Evolutionary conservation across 345 rosid genomes (phyloP).

Genomic region (Hibiscus trionum): DNA sequence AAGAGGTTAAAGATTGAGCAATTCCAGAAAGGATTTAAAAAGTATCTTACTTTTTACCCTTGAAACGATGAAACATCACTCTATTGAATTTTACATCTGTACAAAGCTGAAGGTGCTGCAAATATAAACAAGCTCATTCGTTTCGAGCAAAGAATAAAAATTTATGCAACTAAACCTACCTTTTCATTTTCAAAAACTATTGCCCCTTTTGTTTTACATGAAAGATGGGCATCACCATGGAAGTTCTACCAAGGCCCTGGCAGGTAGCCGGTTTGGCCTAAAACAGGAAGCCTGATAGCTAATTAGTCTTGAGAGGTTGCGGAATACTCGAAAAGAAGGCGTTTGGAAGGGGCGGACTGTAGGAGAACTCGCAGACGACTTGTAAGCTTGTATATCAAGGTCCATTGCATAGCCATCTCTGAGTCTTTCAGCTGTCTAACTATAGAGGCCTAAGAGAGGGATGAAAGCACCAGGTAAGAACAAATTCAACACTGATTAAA

Average conservation of each 20-base stretch:
- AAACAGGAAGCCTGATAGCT: not conserved
- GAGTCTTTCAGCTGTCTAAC: conserved; percentile 96
- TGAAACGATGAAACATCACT: not conserved
- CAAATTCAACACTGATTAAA: not conserved
- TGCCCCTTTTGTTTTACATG: not conserved
- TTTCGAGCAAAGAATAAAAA: conserved; percentile 36
- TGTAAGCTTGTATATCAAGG: conserved; percentile 84
- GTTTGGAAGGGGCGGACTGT: conserved; percentile 86
- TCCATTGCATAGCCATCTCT: conserved; percentile 97
- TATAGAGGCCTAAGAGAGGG: conserved; percentile 61
- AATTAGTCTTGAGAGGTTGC: conserved; percentile 80
- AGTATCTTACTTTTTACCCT: not conserved
- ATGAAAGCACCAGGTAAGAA: not conserved
- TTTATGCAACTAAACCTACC: not conserved
- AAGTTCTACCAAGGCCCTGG: not conserved
- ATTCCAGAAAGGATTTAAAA: not conserved
- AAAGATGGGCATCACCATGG: not conserved
- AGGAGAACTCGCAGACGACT: conserved; percentile 84
- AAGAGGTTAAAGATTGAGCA: not conserved
- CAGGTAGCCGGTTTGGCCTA: not conserved
- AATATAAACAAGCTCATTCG: conserved; percentile 22
- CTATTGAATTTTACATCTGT: conserved; percentile 9
- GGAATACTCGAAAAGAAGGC: conserved; percentile 18
- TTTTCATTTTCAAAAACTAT: conserved; percentile 8
- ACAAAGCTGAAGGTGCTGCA: not conserved